Base-by-base conservation (phyloP, 768 basidiomycete genomes). In the Daedaleopsis sinensis region DNA sequence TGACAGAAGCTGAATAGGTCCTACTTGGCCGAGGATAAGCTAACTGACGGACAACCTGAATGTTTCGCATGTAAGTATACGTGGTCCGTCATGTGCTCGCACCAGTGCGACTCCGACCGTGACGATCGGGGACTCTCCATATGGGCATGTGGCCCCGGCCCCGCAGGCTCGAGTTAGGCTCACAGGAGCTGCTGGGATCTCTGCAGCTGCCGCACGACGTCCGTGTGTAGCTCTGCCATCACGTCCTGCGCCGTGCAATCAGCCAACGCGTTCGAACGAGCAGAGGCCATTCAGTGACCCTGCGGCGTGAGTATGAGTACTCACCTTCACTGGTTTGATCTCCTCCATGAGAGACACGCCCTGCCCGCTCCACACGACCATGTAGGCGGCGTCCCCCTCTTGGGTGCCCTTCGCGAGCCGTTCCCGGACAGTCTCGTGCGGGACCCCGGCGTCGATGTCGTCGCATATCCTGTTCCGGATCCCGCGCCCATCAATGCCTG, bases 331-430 rank as follows among this genome's bases (percentile, higher is more conserved):
- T 4, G 72, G 64, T 56, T 74, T 75, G 64, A 80, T 76, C 51
- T 77, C 73, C 21, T 78, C 76, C 74, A 90, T 82, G 52, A 85
- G 74, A 13, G 81, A 85, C 27, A 90, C 82, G 16, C 87, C 84
- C 43, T 82, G 79, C 46, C 90, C 90, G 15, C 88, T 83, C 90
- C 90, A 92, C 13, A 85, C 80, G 3, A 88, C 72, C 60, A 84
- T 79, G 55, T 60, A 57, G 35, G 23, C 57, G 11, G 76, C 70
- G 64, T 91, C 83, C 44, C 74, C 76, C 23, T 72, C 72, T 63
- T 73, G 74, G 9, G 74, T 70, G 6, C 79, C 87, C 56, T 81
- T 77, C n/a, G 68, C 68, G 62, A 81, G 85, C 63, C 77, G 82
- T 38, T 69, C 69, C 64, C 76, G 76, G 36, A 86, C 70, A 32